Conservation (phyloP, 208 protist species). For the Trypanosoma platydactyli region DNA sequence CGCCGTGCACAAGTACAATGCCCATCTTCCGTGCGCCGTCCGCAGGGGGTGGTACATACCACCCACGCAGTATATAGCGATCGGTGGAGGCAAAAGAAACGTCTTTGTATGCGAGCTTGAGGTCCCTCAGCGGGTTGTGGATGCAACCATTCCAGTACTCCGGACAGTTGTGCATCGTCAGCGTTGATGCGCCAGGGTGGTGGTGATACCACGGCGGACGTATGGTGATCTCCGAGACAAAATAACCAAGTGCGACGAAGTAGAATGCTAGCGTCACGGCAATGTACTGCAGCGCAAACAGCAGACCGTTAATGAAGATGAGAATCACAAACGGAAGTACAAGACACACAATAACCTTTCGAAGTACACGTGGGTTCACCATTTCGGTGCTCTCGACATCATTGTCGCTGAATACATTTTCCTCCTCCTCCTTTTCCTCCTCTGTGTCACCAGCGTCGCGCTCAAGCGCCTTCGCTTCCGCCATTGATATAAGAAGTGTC, state of each 20-base stretch:
- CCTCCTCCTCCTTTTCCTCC: conserved; percentile 35
- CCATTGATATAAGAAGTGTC: conserved; percentile 61
- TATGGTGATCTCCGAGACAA: conserved; percentile 88
- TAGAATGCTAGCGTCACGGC: conserved; percentile 67
- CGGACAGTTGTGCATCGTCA: conserved; percentile 65
- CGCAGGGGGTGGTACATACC: conserved; percentile 73
- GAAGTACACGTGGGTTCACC: conserved; percentile 74
- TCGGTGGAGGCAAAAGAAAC: conserved; percentile 74
- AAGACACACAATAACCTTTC: conserved; percentile 62
- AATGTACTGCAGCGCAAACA: conserved; percentile 75
- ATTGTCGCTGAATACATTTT: conserved; percentile 53
- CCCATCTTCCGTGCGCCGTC: conserved; percentile 35
- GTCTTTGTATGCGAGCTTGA: conserved; percentile 79
- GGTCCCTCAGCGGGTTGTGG: conserved; percentile 82
- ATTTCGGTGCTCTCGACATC: conserved; percentile 60
- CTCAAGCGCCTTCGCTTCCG: conserved; percentile 38
- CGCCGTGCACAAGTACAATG: conserved; percentile 90
- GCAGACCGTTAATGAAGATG: conserved; percentile 74
- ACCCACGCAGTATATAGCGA: conserved; percentile 72
- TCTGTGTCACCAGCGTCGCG: conserved; percentile 25
- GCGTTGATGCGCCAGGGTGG: conserved; percentile 47
- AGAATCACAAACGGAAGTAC: conserved; percentile 71
- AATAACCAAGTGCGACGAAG: conserved; percentile 76
- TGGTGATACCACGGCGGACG: conserved; percentile 91
- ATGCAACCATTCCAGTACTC: conserved; percentile 91